Base-by-base conservation (phyloP, 495 filamentous ascomycete genomes). In the Xylaria cubensis region DNA sequence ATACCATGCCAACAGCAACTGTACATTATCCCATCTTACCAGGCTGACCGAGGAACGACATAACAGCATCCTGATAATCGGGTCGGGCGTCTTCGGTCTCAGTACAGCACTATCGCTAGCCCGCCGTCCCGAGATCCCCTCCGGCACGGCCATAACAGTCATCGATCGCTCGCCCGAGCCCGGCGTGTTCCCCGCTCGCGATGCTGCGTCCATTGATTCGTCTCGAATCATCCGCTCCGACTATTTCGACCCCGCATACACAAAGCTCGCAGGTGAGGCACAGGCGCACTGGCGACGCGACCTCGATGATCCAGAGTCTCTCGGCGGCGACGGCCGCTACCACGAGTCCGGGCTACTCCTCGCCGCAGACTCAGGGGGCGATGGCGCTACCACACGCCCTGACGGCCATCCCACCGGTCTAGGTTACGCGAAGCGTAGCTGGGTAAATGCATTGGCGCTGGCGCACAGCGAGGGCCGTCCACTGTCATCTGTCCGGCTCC, bases 211-310 rank as follows among this genome's bases (percentile, higher is more conserved):
- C 64, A 88, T 93, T 75, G 93, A 95, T 83, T 88, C 86, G 51
- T 93, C 91, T 24, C 90, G 92, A 64, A 93, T 95, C 75, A 86
- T 98, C 70, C 88, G 95, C 34, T 84, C 94, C 48, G 94, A 97
- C 83, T 97, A 97, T 79, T 86, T 90, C 3, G 87, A 93, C 78
- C 82, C 87, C 3, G 88, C 86, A 2, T 97, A 98, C 79, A 86
- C 92, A 13, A 79, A 82, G 10, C 90, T 98, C 58, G 92, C 89
- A 7, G 82, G 87, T 0, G 79, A 85, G 8, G 94, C 94, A 5
- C 92, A 92, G 64, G 75, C 80, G 24, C 82, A 84, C 77, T 98
- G 95, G 95, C 88, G 94, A 19, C 85, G 84, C 58, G 85, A 86
- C 44, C 21, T 44, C 55, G 85, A 84, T 64, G 86, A 86, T 2